Evolutionary conservation across 805 yeast species (phyloP), one percentile per base, ranked within the genome.

Genomic region (Schwanniomyces polymorphus): DNA sequence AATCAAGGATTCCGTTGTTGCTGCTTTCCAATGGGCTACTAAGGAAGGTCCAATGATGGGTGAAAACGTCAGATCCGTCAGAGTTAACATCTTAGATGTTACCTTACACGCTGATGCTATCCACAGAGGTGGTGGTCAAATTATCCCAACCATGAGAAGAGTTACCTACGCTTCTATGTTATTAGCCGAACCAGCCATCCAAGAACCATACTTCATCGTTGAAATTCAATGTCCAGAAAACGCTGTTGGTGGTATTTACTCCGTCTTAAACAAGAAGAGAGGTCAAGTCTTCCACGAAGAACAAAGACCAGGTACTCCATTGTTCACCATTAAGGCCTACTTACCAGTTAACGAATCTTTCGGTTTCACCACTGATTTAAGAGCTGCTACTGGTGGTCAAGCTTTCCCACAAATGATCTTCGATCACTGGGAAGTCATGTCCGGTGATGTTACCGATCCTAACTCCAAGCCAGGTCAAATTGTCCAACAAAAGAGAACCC

Each of bases 321-420:
- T 94, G 83, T 94, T 94, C 86, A 91, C 97, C 68, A 95, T 92
- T 78, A 94, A 92, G 90, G 99, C 99, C 68, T 88, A 91, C 96
- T 85, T 92, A 81, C 99, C 99, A 76, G 97, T 92, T 66, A 94
- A 92, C 82, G 99, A 94, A 85, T 92, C 99, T 51, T 92, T 94
- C 87, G 99, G 99, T 88, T 92, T 92, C 97, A 87, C 97, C 68
- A 94, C 95, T 83, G 97, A 91, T 72, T 87, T 92, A 74, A 90
- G 99, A 85, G 97, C 92, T 82, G 97, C 98, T 73, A 92, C 99
- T 72, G 97, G 97, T 88, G 99, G 99, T 79, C 99, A 92, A 85
- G 99, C 99, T 78, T 92, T 92, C 99, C 99, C 99, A 81, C 98
- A 92, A 83, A 84, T 94, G 96, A 95, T 94, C 78, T 94, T 92